Conservation (phyloP, 2,329 filamentous ascomycete genomes). For the Aureobasidium sp. region DNA sequence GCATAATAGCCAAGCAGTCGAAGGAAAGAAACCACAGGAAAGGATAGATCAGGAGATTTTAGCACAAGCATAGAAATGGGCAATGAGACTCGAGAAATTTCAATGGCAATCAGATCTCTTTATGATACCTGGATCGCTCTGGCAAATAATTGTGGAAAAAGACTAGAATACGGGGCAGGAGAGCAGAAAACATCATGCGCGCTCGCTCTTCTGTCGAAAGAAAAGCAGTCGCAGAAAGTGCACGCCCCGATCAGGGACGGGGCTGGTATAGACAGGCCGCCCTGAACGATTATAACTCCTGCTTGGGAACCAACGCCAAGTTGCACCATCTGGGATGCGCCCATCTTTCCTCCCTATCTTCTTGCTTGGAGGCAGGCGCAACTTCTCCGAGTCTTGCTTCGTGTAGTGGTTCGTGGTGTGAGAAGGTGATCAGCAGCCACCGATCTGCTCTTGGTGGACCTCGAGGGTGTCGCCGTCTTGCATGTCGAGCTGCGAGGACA, state of each 20-base stretch:
- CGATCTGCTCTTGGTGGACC: conserved; percentile 97
- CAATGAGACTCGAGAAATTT: not conserved
- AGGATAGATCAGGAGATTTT: not conserved
- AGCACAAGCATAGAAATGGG: not conserved
- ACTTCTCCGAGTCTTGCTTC: not conserved
- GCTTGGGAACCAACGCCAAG: conserved; percentile 3
- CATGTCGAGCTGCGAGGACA: conserved; percentile 74
- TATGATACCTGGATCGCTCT: not conserved
- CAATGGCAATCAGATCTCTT: not conserved
- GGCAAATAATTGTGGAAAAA: not conserved
- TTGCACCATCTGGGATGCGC: not conserved
- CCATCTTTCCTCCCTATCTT: not conserved
- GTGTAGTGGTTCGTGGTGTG: not conserved
- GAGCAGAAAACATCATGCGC: not conserved
- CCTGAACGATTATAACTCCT: not conserved
- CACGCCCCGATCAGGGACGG: not conserved
- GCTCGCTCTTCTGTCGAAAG: not conserved
- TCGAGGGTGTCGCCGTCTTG: conserved; percentile 90
- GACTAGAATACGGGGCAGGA: not conserved
- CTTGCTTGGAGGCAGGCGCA: not conserved
- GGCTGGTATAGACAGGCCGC: conserved; percentile 1
- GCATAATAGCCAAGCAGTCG: not conserved
- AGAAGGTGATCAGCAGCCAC: conserved; percentile 45
- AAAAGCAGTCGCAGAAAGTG: not conserved
- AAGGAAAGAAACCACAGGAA: not conserved